Conservation (phyloP, 352 stramenopile species). For the Phytophthora multivora region DNA sequence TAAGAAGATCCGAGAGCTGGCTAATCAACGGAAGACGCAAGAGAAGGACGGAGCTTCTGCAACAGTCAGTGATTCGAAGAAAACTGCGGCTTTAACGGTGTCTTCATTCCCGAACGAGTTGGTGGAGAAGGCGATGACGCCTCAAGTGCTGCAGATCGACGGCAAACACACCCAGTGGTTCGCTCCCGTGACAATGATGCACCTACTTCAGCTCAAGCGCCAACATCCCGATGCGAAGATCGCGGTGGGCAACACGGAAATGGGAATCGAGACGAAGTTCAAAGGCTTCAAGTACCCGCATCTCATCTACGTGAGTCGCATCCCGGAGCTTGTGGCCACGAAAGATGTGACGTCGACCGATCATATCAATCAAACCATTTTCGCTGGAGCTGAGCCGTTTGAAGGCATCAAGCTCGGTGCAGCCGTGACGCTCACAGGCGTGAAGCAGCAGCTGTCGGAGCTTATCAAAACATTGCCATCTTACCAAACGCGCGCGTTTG, state of each 20-base stretch:
- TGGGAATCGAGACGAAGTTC: constrained; percentile 96
- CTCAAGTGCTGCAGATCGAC: constrained; percentile 70
- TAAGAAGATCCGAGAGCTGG: constrained; percentile 67
- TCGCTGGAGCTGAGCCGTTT: constrained; percentile 48
- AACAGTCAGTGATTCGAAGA: constrained; percentile 28
- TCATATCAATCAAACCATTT: constrained; percentile 55
- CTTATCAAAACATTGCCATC: constrained; percentile 38
- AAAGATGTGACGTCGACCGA: constrained; percentile 41
- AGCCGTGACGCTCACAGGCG: constrained; percentile 72
- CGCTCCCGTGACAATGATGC: constrained; percentile 87
- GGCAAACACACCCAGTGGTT: constrained; percentile 91
- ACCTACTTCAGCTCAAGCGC: constrained; percentile 90
- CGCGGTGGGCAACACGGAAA: constrained; percentile 96
- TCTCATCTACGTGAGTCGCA: constrained; percentile 72
- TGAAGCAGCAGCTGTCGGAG: constrained; percentile 65
- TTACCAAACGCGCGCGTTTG: constrained; percentile 58
- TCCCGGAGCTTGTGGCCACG: constrained; percentile 66
- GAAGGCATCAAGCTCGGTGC: constrained; percentile 82
- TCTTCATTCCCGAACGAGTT: constrained; percentile 65
- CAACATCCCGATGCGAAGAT: constrained; percentile 90
- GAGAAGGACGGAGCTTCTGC: constrained; percentile 11
- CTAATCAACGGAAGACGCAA: constrained; percentile 43
- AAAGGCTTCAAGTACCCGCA: constrained; percentile 86
- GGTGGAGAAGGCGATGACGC: constrained; percentile 51
- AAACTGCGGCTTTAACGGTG: constrained; percentile 11